Evolutionary conservation across 1,284 basidiomycete genomes (phyloP), one percentile per base, ranked within the genome.

Genomic region (Pterula multifida): DNA sequence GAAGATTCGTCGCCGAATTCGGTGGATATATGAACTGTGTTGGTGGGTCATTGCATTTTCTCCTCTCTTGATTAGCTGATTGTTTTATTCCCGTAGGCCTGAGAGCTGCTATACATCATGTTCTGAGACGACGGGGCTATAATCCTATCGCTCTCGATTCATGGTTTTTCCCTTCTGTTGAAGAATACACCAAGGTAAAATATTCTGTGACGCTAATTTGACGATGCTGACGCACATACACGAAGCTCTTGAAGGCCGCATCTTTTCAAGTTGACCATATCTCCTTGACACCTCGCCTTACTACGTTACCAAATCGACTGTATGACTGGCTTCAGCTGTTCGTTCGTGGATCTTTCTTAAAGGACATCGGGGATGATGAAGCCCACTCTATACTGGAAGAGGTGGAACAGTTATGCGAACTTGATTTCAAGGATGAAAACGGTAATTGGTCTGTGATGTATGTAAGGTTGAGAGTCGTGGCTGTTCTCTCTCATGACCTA

Each of bases 151-250:
- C 63, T 3, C 61, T 78, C 32, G 88, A 92, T 60, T 89, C 89
- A 0, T 92, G 87, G 87, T 90, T 79, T 65, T 91, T 89, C 58
- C 89, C 90, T 0, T 81, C 82, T 0, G 68, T 70, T 2, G 70
- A 74, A 36, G 77, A 84, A 54, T 90, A 91, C 62, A 64, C 61
- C 26, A 65, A 67, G 57, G 82, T 83, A 56, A 54, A 71, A 55
- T 2, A 44, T 35, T 36, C 26, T 50, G n/a, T 11, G 15, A 17
- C 50, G 13, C 23, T 22, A 26, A 19, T 4, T 47, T 47, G 55
- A 28, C 47, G 49, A 22, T 26, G 17, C 45, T 47, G 42, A 45
- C 22, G 9, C 9, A 36, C 48, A 23, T 17, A 21, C 52, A 48
- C 45, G 44, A 57, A 85, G 78, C 68, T 90, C 19, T 68, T 89